Base-by-base conservation (phyloP, 768 basidiomycete species). In the Lentinula lateritia region DNA sequence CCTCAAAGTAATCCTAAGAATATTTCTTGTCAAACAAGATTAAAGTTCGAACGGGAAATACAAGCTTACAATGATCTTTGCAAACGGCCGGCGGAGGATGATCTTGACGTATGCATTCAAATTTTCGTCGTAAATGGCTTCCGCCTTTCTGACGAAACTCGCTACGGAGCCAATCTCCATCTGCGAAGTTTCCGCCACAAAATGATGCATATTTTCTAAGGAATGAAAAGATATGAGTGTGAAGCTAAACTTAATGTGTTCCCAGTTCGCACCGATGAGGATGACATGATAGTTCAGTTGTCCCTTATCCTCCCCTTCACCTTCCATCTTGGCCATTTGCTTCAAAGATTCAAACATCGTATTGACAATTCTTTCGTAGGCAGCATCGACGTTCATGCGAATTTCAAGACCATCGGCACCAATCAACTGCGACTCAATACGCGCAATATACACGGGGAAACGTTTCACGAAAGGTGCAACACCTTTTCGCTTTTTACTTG, bases 221-320 rank as follows among this genome's bases (percentile, higher is more conserved):
- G 23, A 61, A 23, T 15, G 53, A 42, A 56, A 13, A 58, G 16
- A 48, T 46, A 15, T 45, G n/a, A 18, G 35, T 18, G 28, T 32
- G 45, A 41, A 18, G 46, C 18, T 56, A 32, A 56, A 28, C 7
- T 52, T 32, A 2, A 66, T 45, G 53, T 42, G n/a, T n/a, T n/a
- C n/a, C 52, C 15, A 16, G 1, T 41, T 16, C 90, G 67, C 68
- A 95, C 96, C 96, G 61, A 98, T 90, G 63, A 98, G 80, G 68
- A 96, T 89, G 66, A 98, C 93, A 70, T 97, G 94, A 65, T 93
- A 97, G 72, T 98, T 98, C 57, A 98, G 81, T 69, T 96, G 94
- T 0, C 95, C 95, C 73, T 98, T 98, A 72, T 95, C 95, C 69
- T 98, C 96, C 0, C 85, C 90, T 60, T 92, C 93, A 0, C 93